Evolutionary conservation across 352 stramenopile species (phyloP).

Genomic region (Aphanomyces euteiches): DNA sequence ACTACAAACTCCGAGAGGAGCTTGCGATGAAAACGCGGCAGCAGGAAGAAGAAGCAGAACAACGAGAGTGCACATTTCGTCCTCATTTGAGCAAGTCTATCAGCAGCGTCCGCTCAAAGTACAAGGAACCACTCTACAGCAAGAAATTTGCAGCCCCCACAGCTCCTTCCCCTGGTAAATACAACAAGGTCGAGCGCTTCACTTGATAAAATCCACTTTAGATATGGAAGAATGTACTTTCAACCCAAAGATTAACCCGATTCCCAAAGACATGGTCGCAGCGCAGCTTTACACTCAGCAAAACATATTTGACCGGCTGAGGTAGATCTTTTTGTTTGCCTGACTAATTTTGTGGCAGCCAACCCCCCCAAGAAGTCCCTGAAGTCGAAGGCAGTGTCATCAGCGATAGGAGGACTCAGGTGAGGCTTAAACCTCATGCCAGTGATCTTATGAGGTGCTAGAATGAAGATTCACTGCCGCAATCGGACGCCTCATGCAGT

Average conservation of each 20-base stretch:
- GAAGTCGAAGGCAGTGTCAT: conserved; percentile 7
- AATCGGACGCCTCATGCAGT: conserved; percentile 45
- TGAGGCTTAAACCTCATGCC: not conserved
- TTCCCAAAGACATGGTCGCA: conserved; percentile 71
- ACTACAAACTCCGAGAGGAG: conserved; percentile 69
- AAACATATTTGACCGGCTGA: conserved; percentile 82
- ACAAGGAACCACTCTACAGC: conserved; percentile 43
- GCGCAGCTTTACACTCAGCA: conserved; percentile 81
- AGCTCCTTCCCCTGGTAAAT: not conserved
- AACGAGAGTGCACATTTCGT: conserved; percentile 72
- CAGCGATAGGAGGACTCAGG: conserved; percentile 6
- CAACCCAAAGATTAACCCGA: conserved; percentile 68
- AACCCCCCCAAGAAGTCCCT: not conserved
- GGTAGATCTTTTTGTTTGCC: not conserved
- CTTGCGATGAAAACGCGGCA: conserved; percentile 56
- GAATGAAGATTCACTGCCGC: conserved; percentile 38
- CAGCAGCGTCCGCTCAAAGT: conserved; percentile 69
- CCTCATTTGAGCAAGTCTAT: conserved; percentile 55
- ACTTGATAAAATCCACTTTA: conserved; percentile 27
- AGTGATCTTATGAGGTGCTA: not conserved
- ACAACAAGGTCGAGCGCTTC: conserved; percentile 8
- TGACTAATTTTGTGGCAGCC: no score
- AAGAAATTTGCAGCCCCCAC: conserved; percentile 10
- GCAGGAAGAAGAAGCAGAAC: conserved; percentile 64
- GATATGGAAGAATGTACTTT: conserved; percentile 77